Conservation (phyloP, 495 filamentous ascomycete species). For the Podospora conica region DNA sequence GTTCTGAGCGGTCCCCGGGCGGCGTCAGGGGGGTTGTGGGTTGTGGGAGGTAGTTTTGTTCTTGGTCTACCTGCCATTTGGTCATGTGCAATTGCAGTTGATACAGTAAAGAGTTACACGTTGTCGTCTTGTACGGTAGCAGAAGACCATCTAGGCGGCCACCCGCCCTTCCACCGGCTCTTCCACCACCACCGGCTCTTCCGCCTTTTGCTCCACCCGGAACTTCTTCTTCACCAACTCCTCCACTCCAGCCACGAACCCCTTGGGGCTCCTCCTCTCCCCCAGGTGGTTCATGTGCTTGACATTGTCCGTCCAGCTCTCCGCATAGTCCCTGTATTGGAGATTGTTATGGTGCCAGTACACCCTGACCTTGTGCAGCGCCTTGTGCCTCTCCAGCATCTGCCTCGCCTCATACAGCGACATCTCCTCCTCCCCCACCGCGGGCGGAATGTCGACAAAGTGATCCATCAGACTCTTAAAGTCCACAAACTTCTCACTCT, state of each 20-base stretch:
- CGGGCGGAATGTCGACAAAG: constrained; percentile 16
- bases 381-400: constrained; percentile 17
- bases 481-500: constrained; percentile 5
- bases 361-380: constrained; percentile 42
- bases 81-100: neutral
- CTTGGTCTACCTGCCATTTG: neutral
- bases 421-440: constrained; percentile 21
- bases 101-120: constrained; percentile 9
- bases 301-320: constrained; percentile 63
- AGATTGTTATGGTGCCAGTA: constrained; percentile 58
- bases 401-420: constrained; percentile 19
- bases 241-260: neutral
- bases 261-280: constrained; percentile 19
- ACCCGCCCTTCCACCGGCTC: constrained; percentile 12
- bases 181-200: neutral
- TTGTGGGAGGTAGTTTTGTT: neutral
- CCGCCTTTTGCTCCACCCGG: neutral
- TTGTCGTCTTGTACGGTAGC: neutral
- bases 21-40: too few relatives aligned
- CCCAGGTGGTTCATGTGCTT: constrained; percentile 43
- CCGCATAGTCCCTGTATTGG: constrained; percentile 58
- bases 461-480: neutral
- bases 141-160: neutral
- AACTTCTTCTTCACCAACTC: too few relatives aligned
- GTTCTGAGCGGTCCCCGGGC: constrained; percentile 10